Conservation (phyloP, 768 basidiomycete genomes). For the Leccinum rimulosum region DNA sequence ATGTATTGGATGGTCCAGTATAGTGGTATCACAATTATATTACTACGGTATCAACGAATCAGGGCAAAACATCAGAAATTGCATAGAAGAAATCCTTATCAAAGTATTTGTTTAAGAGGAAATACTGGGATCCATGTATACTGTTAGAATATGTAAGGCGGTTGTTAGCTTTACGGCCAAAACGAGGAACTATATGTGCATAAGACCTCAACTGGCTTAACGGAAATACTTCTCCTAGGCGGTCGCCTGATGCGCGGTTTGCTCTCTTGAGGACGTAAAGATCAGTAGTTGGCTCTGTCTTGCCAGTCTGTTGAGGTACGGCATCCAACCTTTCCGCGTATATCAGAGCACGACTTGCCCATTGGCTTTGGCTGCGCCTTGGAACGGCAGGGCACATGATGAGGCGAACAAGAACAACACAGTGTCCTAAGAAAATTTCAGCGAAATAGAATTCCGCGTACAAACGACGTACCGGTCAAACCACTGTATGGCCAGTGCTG, state of each 20-base stretch:
- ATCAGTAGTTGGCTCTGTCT: not conserved
- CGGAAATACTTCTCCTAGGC: not conserved
- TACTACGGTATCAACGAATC: no score
- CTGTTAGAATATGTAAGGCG: not conserved
- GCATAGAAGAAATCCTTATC: constrained; percentile 3
- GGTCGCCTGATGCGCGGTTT: not conserved
- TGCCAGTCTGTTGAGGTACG: not conserved
- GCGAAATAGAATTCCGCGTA: not conserved
- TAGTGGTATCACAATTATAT: no score
- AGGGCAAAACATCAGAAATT: not conserved
- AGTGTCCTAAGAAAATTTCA: not conserved
- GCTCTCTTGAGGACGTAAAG: not conserved
- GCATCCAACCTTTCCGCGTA: not conserved
- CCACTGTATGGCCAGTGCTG: not conserved
- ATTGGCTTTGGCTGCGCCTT: not conserved
- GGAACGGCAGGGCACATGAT: not conserved
- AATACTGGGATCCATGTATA: not conserved
- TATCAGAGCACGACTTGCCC: not conserved
- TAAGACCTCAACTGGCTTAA: not conserved
- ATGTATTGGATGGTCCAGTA: no score
- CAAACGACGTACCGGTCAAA: not conserved
- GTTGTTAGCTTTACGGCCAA: not conserved
- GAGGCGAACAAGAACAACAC: not conserved
- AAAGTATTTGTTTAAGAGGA: constrained; percentile 2
- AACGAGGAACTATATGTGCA: not conserved